A percentile compares a stretch with the other conserved stretches of the same genome.
Evolutionary conservation across 2,329 filamentous ascomycete genomes (phyloP).

Genomic region (Colletotrichum sp.): DNA sequence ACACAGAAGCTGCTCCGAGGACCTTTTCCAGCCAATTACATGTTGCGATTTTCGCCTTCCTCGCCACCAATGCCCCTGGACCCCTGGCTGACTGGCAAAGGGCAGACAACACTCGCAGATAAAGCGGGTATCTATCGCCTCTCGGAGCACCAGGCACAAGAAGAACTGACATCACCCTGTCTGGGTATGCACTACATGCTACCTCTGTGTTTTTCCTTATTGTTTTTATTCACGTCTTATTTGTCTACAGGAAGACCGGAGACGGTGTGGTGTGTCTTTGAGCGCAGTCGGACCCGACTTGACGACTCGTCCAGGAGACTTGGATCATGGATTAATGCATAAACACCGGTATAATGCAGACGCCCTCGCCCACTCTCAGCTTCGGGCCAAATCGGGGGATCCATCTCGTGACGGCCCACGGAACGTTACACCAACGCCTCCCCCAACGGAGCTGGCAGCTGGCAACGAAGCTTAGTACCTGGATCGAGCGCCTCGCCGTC

Average conservation of each 20-base stretch:
- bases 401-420: slow-evolving; percentile 9
- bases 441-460: slow-evolving; percentile 4
- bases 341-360: background rate
- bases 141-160: background rate
- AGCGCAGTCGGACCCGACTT: background rate
- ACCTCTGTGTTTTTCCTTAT: background rate
- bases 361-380: background rate
- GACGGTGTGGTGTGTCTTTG: background rate
- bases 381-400: background rate
- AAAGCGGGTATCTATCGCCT: slow-evolving; percentile 1
- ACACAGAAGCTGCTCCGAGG: background rate
- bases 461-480: background rate
- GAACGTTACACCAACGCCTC: slow-evolving; percentile 12
- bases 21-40: background rate
- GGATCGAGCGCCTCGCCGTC: background rate
- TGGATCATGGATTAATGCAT: slow-evolving; percentile 9
- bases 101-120: slow-evolving; percentile 12
- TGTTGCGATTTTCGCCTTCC: background rate
- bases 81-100: slow-evolving; percentile 5
- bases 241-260: background rate
- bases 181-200: background rate
- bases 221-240: background rate
- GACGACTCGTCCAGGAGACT: background rate
- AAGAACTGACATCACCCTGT: slow-evolving; percentile 12
- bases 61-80: background rate